A percentile compares a stretch with the other conserved stretches of the same genome.
Conservation (phyloP, 495 filamentous ascomycete genomes). For the Xylaria venustula region DNA sequence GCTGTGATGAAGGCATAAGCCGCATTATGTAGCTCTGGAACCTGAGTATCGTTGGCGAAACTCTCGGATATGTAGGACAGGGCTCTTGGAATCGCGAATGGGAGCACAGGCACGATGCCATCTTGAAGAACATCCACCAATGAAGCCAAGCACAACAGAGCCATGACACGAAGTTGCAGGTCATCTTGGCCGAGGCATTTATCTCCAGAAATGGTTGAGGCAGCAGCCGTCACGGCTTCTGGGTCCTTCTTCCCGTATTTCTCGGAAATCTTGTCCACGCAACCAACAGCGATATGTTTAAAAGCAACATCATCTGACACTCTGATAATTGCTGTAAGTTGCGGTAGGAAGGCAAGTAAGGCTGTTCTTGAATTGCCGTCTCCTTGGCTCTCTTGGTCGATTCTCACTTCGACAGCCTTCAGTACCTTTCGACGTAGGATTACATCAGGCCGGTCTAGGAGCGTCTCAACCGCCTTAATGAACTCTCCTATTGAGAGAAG, state of each 20-base stretch:
- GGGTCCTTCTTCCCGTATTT: constrained; percentile 87
- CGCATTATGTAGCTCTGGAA: constrained; percentile 72
- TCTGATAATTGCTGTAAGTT: constrained; percentile 69
- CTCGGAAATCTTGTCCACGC: constrained; percentile 86
- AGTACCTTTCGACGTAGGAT: constrained; percentile 77
- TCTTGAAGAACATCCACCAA: constrained; percentile 85
- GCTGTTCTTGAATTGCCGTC: constrained; percentile 65
- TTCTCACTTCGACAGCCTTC: constrained; percentile 69
- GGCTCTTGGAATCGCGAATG: constrained; percentile 67
- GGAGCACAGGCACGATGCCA: constrained; percentile 77
- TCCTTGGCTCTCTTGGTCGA: constrained; percentile 64
- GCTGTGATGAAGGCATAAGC: constrained; percentile 74
- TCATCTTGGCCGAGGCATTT: constrained; percentile 74
- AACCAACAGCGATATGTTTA: constrained; percentile 78
- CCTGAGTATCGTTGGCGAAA: constrained; percentile 50
- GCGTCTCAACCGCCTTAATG: constrained; percentile 73
- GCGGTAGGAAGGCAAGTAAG: constrained; percentile 74
- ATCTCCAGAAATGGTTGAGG: constrained; percentile 70
- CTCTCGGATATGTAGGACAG: constrained; percentile 66
- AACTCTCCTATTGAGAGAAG: constrained; percentile 81
- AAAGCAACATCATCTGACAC: constrained; percentile 67
- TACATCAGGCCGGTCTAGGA: constrained; percentile 70
- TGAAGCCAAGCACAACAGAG: constrained; percentile 83
- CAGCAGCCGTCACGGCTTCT: constrained; percentile 62
- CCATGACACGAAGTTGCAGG: constrained; percentile 69